Evolutionary conservation across 208 protist species (phyloP).

Genomic region (Spongospora subterranea): DNA sequence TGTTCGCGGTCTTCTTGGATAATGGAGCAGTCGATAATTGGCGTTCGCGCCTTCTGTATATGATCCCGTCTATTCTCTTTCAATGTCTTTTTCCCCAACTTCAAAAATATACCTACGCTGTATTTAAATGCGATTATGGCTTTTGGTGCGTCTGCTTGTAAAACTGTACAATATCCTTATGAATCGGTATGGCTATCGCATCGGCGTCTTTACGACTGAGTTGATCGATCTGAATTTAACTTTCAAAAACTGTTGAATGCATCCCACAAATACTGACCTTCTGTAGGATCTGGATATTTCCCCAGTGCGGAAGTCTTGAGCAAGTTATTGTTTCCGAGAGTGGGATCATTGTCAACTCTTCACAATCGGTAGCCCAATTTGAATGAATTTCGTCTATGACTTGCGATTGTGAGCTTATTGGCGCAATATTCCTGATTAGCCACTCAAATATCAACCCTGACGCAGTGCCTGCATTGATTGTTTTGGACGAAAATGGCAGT

Average conservation of each 20-base stretch:
- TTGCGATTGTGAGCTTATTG: neutral
- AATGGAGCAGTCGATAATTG: neutral
- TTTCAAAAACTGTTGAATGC: no score
- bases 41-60: neutral
- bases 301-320: no score
- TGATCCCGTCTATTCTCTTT: neutral
- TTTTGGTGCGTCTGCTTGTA: neutral
- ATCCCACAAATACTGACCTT: no score
- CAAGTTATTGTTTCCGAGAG: no score
- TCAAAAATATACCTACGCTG: neutral
- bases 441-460: neutral
- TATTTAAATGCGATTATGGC: neutral
- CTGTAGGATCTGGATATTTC: no score
- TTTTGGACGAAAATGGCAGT: neutral
- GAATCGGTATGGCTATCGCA: no score
- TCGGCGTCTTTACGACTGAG: no score
- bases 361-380: no score
- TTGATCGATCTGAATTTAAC: no score
- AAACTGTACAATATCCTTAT: neutral
- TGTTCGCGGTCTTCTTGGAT: neutral
- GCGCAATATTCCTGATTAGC: neutral
- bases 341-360: no score
- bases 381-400: neutral
- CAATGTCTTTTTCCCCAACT: neutral
- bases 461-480: neutral